phyloP scores from a whole-genome alignment of 164 flowering plant genomes.

The Protea cynaroides region DNA sequence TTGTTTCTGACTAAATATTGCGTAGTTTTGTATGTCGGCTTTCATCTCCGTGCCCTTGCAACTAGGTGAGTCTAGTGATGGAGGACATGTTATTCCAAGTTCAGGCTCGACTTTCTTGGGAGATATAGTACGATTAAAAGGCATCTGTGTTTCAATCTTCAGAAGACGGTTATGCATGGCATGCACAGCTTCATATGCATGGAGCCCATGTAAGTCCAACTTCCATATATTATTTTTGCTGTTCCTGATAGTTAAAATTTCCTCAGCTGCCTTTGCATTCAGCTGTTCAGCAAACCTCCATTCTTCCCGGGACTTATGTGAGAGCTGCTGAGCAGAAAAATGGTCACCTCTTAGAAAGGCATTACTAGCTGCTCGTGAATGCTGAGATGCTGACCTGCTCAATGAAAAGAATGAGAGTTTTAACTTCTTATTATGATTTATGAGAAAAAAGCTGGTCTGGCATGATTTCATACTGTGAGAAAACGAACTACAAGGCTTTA shows the following conservation, averaged over 20 bases:
- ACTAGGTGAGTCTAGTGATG: constrained; percentile 23
- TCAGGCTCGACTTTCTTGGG: constrained; percentile 20
- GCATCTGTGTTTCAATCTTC: constrained; percentile 45
- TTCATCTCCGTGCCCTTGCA: constrained; percentile 13
- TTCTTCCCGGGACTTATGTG: constrained; percentile 55
- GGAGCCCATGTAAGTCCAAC: constrained; percentile 94
- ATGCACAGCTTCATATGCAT: constrained; percentile 76
- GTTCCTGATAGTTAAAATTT: constrained; percentile 58
- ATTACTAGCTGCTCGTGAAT: constrained; percentile 66
- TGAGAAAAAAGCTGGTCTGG: background rate
- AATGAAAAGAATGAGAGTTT: background rate
- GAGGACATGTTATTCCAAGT: constrained; percentile 12
- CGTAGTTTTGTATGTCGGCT: constrained; percentile 19
- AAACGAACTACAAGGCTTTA: background rate
- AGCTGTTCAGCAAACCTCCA: constrained; percentile 61
- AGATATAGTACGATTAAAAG: constrained; percentile 20
- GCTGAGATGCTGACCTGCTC: constrained; percentile 72
- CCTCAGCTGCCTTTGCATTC: constrained; percentile 66
- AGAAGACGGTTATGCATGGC: constrained; percentile 55
- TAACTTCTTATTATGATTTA: constrained; percentile 2
- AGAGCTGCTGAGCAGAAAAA: constrained; percentile 55
- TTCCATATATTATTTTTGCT: constrained; percentile 58
- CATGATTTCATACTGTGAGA: background rate
- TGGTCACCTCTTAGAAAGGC: constrained; percentile 81
- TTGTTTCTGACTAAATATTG: constrained; percentile 29